Conservation (phyloP, 352 stramenopile genomes). For the Bremia lactucae region DNA sequence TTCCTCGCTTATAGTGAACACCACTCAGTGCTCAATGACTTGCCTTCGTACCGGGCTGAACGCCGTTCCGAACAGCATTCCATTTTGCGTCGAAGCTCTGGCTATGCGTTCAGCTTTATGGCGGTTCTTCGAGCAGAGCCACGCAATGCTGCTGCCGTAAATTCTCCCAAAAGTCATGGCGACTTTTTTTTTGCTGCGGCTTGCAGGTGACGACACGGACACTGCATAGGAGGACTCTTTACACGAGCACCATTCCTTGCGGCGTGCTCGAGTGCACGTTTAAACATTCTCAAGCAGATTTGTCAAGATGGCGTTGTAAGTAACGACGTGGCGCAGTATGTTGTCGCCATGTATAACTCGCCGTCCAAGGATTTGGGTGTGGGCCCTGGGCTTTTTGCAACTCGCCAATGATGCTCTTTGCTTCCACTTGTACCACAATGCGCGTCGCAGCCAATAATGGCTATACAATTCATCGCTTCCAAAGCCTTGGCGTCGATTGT, state of each 20-base stretch:
- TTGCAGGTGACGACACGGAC: conserved; percentile 54
- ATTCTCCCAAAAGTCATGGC: conserved; percentile 71
- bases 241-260: conserved; percentile 42
- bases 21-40: conserved; percentile 33
- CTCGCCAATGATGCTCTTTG: conserved; percentile 88
- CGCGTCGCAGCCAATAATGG: conserved; percentile 54
- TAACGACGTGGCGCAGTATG: conserved; percentile 71
- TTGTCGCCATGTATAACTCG: conserved; percentile 80
- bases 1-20: conserved; percentile 57
- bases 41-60: conserved; percentile 71
- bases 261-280: conserved; percentile 70
- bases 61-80: conserved; percentile 73
- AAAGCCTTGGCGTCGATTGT: conserved; percentile 64
- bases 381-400: conserved; percentile 83
- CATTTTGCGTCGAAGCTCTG: conserved; percentile 76
- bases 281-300: conserved; percentile 88
- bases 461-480: conserved; percentile 70
- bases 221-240: conserved; percentile 23
- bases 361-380: conserved; percentile 77
- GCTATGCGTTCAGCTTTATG: conserved; percentile 84
- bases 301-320: conserved; percentile 80
- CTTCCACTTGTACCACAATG: conserved; percentile 56
- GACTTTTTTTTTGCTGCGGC: conserved; percentile 48
- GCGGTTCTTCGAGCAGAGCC: conserved; percentile 81
- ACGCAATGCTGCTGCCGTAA: conserved; percentile 58